These are phyloP conservation scores for Penicillium sp. DNA, from an alignment of 2,329 filamentous ascomycete genomes.

Conservation along the genomic window DNA sequence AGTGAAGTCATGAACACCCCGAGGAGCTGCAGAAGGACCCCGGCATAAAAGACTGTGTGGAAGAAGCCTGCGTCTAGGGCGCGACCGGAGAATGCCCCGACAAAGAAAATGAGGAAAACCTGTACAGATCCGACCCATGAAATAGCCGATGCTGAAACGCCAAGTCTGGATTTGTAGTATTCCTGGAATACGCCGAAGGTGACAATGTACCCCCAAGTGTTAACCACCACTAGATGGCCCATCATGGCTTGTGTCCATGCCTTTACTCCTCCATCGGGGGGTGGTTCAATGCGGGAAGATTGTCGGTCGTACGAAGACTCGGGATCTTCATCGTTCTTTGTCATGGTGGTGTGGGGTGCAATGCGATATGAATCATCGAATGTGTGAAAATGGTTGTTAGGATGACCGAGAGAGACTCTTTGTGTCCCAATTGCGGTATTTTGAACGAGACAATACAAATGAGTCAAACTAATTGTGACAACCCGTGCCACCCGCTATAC, in stretches of 20 bases:
- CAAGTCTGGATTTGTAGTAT: slow-evolving; percentile 34
- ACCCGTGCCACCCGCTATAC: not conserved
- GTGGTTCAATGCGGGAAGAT: not conserved
- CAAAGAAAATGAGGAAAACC: slow-evolving; percentile 45
- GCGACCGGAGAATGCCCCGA: slow-evolving; percentile 43
- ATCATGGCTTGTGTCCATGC: slow-evolving; percentile 22
- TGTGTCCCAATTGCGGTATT: too few species aligned
- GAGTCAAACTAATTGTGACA: not conserved
- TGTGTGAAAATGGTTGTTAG: too few species aligned
- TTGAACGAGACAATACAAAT: not conserved
- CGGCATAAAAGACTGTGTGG: slow-evolving; percentile 23
- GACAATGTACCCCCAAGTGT: slow-evolving; percentile 18
- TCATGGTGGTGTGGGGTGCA: not conserved
- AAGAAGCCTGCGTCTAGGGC: slow-evolving; percentile 46
- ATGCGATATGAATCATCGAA: not conserved
- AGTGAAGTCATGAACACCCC: not conserved
- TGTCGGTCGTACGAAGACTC: not conserved
- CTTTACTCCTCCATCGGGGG: slow-evolving; percentile 22
- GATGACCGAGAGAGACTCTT: too few species aligned
- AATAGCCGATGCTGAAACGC: slow-evolving; percentile 35
- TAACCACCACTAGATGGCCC: slow-evolving; percentile 18
- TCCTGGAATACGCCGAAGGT: slow-evolving; percentile 46
- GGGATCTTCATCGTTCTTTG: not conserved
- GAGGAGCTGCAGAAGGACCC: slow-evolving; percentile 11
- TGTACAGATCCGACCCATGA: slow-evolving; percentile 48